Evolutionary conservation across 2,329 filamentous ascomycete species (phyloP).

Genomic region (Metarhizium sp.): DNA sequence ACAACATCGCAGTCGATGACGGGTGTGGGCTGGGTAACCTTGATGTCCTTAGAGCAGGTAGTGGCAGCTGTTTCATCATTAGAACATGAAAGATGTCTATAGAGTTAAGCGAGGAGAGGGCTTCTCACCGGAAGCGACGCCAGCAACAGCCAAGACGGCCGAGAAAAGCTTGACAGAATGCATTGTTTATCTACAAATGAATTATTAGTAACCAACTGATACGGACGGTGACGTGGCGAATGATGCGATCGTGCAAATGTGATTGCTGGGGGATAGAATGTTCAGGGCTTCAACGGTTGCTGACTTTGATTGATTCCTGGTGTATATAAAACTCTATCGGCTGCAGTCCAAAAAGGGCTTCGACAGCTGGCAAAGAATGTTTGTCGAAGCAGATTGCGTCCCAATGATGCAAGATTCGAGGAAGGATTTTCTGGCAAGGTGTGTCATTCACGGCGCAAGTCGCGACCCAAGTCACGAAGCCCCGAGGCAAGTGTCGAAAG

Average conservation of each 20-base stretch:
- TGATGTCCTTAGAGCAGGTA: slow-evolving; percentile 43
- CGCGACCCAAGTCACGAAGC: slow-evolving; percentile 2
- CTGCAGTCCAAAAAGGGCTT: slow-evolving; percentile 13
- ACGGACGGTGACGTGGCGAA: background rate
- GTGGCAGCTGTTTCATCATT: slow-evolving; percentile 17
- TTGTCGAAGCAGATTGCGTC: slow-evolving; percentile 8
- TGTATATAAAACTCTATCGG: slow-evolving; percentile 11
- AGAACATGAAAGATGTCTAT: too few relatives aligned
- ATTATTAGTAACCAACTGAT: slow-evolving; percentile 9
- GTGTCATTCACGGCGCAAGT: slow-evolving; percentile 1
- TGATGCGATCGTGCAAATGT: background rate
- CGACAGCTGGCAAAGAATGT: slow-evolving; percentile 13
- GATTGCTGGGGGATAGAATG: background rate
- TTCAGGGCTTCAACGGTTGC: background rate
- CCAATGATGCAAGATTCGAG: background rate
- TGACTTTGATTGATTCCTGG: slow-evolving; percentile 10
- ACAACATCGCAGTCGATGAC: slow-evolving; percentile 59
- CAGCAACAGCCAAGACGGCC: slow-evolving; percentile 33
- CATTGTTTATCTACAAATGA: slow-evolving; percentile 30
- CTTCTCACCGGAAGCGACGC: slow-evolving; percentile 33
- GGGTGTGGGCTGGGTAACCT: slow-evolving; percentile 53
- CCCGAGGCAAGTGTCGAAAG: background rate
- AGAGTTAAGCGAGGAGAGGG: background rate
- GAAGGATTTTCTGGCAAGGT: slow-evolving; percentile 1
- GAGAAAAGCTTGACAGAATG: slow-evolving; percentile 34